Percentiles rank a stretch among this genome's conserved stretches.
These are phyloP conservation scores for Globisporangium paroecandrum DNA, from an alignment of 352 stramenopile genomes.

Conservation along the genomic window DNA sequence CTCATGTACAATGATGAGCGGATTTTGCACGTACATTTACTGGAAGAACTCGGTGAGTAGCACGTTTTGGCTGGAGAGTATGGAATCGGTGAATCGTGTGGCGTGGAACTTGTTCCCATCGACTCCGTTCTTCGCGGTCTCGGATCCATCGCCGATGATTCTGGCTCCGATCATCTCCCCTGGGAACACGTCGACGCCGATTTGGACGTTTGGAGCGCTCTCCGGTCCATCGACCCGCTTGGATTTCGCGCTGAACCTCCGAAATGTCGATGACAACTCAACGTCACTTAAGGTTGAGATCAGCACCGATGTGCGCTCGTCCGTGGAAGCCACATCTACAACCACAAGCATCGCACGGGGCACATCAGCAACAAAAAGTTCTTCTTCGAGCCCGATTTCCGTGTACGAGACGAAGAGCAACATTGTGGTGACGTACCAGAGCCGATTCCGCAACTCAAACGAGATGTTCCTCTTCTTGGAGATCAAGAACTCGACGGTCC, in stretches of 20 bases:
- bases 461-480: conserved; percentile 44
- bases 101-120: conserved; percentile 42
- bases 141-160: conserved; percentile 18
- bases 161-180: conserved; percentile 25
- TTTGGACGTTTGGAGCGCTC: conserved; percentile 39
- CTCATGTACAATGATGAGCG: conserved; percentile 16
- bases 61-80: conserved; percentile 51
- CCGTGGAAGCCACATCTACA: conserved; percentile 37
- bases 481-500: conserved; percentile 30
- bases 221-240: conserved; percentile 19
- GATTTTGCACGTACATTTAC: conserved; percentile 9
- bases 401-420: conserved; percentile 37
- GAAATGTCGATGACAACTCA: conserved; percentile 37
- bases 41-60: conserved; percentile 16
- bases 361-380: not conserved
- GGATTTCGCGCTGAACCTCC: conserved; percentile 46
- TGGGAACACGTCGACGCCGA: conserved; percentile 27
- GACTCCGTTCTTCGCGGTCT: conserved; percentile 25
- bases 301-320: conserved; percentile 34
- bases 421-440: conserved; percentile 46
- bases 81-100: conserved; percentile 39
- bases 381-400: not conserved
- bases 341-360: conserved; percentile 56
- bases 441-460: conserved; percentile 24
- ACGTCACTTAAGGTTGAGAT: conserved; percentile 54